Evolutionary conservation across 805 yeast genomes (phyloP).

Genomic region (Candida fluviatilis): DNA sequence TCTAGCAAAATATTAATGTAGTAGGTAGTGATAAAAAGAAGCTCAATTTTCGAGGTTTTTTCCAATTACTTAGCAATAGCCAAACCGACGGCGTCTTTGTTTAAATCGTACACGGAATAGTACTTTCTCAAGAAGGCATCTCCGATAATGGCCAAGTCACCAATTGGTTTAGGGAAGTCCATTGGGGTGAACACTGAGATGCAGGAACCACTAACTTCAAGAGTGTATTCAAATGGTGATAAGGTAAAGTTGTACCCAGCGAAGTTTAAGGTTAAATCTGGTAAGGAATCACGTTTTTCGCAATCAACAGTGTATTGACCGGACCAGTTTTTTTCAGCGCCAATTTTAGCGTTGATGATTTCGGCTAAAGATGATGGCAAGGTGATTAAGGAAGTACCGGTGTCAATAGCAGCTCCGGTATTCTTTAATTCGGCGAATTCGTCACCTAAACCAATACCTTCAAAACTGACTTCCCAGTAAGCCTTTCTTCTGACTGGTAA

Average conservation of each 20-base stretch:
- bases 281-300: slow-evolving; percentile 75
- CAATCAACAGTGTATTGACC: slow-evolving; percentile 96
- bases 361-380: slow-evolving; percentile 95
- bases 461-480: slow-evolving; percentile 97
- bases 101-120: slow-evolving; percentile 91
- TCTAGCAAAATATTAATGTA: too few relatives aligned
- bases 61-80: slow-evolving; percentile 51
- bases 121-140: slow-evolving; percentile 95
- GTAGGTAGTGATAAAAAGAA: neutral
- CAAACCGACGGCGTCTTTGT: slow-evolving; percentile 89
- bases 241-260: slow-evolving; percentile 90
- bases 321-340: slow-evolving; percentile 95
- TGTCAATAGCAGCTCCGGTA: slow-evolving; percentile 97
- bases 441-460: slow-evolving; percentile 86
- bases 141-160: slow-evolving; percentile 94
- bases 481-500: slow-evolving; percentile 99
- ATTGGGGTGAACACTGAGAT: slow-evolving; percentile 94
- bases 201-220: slow-evolving; percentile 93
- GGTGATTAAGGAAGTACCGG: slow-evolving; percentile 95
- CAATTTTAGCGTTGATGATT: slow-evolving; percentile 90
- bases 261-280: slow-evolving; percentile 88
- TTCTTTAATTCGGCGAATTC: slow-evolving; percentile 78
- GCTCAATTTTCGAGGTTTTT: slow-evolving; percentile 5
- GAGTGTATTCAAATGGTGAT: slow-evolving; percentile 84
- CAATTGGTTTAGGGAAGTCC: slow-evolving; percentile 97